These are phyloP conservation scores for Prunus campanulata DNA, from an alignment of 306 rosid genomes.

Conservation along the genomic window DNA sequence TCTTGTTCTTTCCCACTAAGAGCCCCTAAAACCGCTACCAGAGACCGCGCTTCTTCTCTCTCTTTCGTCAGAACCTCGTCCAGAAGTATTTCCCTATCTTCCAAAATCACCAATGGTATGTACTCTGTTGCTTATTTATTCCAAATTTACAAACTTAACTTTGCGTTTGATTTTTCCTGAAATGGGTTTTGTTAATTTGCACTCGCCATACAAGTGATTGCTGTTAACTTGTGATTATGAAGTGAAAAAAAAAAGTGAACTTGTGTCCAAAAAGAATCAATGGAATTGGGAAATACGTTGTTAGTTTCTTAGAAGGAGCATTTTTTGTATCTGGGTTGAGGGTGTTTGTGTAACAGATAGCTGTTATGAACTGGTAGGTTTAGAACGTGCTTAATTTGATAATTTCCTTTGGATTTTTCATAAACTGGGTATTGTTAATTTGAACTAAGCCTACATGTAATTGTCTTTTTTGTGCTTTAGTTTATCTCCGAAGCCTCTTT, in stretches of 20 bases:
- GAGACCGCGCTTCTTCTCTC: constrained; percentile 25
- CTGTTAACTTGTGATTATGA: background rate
- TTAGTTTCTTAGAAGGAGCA: background rate
- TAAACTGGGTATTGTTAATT: background rate
- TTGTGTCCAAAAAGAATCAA: background rate
- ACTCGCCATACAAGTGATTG: background rate
- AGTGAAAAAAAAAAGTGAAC: background rate
- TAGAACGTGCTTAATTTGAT: background rate
- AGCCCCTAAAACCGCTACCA: constrained; percentile 12
- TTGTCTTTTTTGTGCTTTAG: background rate
- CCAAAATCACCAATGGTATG: constrained; percentile 39
- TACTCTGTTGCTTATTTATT: background rate
- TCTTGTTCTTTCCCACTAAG: constrained; percentile 23
- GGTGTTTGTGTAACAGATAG: background rate
- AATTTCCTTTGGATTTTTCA: background rate
- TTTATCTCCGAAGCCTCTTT: background rate
- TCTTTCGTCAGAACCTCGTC: constrained; percentile 17
- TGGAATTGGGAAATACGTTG: too few relatives aligned
- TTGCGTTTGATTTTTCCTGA: background rate
- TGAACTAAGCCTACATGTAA: background rate
- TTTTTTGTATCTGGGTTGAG: background rate
- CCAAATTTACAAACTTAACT: background rate
- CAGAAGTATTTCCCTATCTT: constrained; percentile 15
- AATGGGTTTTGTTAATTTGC: background rate
- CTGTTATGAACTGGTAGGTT: background rate